phyloP scores from a whole-genome alignment of 1,139 yeast genomes.

The Yamadazyma epiphylla region DNA sequence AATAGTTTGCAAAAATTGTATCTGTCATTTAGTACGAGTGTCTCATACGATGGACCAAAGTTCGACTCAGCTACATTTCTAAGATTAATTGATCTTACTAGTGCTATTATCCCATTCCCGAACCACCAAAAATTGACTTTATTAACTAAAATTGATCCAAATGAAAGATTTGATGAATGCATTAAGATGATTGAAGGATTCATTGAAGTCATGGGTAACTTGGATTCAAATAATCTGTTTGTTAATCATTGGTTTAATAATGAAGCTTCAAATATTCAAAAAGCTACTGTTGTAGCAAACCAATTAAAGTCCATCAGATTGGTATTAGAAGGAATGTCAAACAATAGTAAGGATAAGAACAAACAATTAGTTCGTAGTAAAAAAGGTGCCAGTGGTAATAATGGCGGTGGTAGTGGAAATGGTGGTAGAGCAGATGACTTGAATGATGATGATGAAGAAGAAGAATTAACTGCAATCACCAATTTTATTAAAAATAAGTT shows the following conservation, averaged over 20 bases:
- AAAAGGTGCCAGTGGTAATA: slow-evolving; percentile 14
- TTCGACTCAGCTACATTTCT: slow-evolving; percentile 29
- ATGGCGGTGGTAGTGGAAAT: slow-evolving; percentile 25
- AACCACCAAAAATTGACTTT: slow-evolving; percentile 41
- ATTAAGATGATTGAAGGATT: slow-evolving; percentile 30
- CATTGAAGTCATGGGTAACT: slow-evolving; percentile 28
- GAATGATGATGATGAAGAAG: slow-evolving; percentile 43
- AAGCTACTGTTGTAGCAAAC: slow-evolving; percentile 55
- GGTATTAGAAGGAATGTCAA: slow-evolving; percentile 47
- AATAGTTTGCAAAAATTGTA: slow-evolving; percentile 32
- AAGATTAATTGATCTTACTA: slow-evolving; percentile 49
- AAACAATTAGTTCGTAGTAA: slow-evolving; percentile 16
- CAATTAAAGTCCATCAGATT: slow-evolving; percentile 56
- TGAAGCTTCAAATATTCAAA: slow-evolving; percentile 50
- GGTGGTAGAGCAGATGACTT: slow-evolving; percentile 18
- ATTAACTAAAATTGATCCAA: slow-evolving; percentile 30
- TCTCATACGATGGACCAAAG: slow-evolving; percentile 11
- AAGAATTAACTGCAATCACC: slow-evolving; percentile 41
- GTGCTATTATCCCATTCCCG: slow-evolving; percentile 60
- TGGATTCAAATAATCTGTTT: slow-evolving; percentile 30
- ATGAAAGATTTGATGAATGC: slow-evolving; percentile 32
- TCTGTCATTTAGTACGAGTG: slow-evolving; percentile 14
- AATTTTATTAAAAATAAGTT: slow-evolving; percentile 47
- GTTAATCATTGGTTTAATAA: slow-evolving; percentile 46
- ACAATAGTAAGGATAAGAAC: slow-evolving; percentile 9